Percentiles rank a stretch among this genome's conserved stretches.
These are phyloP conservation scores for Salvia splendens DNA, from an alignment of 257 asterid species.

Conservation along the genomic window DNA sequence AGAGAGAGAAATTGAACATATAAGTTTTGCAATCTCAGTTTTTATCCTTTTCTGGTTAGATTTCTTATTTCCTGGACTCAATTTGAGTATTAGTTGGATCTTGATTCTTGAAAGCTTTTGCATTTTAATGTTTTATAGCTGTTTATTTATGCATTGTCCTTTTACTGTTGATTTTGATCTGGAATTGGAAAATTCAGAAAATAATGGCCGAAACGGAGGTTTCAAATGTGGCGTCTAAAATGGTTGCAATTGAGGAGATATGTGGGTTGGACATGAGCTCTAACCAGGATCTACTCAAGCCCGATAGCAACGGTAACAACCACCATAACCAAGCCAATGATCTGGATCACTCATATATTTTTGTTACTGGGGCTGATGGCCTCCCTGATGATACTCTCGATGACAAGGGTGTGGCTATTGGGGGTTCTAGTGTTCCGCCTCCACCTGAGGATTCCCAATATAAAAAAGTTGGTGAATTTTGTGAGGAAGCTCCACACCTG, in stretches of 20 bases:
- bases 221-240: constrained; percentile 35
- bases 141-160: constrained; percentile 27
- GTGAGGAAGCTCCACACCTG: constrained; percentile 10
- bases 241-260: constrained; percentile 37
- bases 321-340: constrained; percentile 34
- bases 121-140: constrained; percentile 5
- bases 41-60: constrained; percentile 19
- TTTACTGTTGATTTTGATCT: constrained; percentile 31
- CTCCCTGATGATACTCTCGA: constrained; percentile 31
- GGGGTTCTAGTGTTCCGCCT: constrained; percentile 13
- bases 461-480: constrained; percentile 20
- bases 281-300: constrained; percentile 40
- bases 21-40: constrained; percentile 23
- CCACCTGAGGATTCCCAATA: constrained; percentile 22
- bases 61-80: background rate
- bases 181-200: constrained; percentile 26
- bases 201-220: constrained; percentile 49
- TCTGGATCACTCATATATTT: constrained; percentile 56
- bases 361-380: constrained; percentile 42
- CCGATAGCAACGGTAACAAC: constrained; percentile 40
- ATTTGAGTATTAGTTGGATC: constrained; percentile 18
- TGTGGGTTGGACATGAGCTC: constrained; percentile 41
- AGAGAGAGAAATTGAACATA: background rate
- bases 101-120: constrained; percentile 28
- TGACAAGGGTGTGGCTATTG: constrained; percentile 28